Conservation (phyloP, 1,284 basidiomycete species). For the Puccinia brachypodii region DNA sequence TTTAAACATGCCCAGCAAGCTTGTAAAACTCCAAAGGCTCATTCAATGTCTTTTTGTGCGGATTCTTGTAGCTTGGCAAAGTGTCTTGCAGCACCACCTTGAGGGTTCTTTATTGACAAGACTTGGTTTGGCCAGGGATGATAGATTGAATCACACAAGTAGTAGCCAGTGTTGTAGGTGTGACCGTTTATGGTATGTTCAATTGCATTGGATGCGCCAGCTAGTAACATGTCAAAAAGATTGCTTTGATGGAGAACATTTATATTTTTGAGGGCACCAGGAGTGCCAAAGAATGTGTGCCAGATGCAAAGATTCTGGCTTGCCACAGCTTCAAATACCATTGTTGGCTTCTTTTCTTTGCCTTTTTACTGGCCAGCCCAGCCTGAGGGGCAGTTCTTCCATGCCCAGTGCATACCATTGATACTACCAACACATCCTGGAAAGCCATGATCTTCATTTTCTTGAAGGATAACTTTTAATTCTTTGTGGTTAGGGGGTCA, state of each 20-base stretch:
- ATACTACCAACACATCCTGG: not conserved
- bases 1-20: not conserved
- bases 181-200: not conserved
- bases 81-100: not conserved
- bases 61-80: too few relatives aligned
- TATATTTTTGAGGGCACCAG: not conserved
- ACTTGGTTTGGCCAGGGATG: not conserved
- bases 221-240: not conserved
- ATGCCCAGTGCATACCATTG: not conserved
- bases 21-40: constrained; percentile 8
- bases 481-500: not conserved
- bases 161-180: not conserved
- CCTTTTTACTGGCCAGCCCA: constrained; percentile 8
- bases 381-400: constrained; percentile 12
- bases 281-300: not conserved
- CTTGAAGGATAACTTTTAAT: not conserved
- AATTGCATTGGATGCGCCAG: not conserved
- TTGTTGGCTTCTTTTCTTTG: too few relatives aligned
- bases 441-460: constrained; percentile 1
- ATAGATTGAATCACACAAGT: too few relatives aligned
- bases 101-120: not conserved
- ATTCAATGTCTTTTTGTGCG: too few relatives aligned
- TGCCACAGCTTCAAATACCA: not conserved
- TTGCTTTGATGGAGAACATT: not conserved
- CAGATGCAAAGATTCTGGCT: not conserved